Percentiles rank a stretch among this genome's conserved stretches.
These are phyloP conservation scores for Houttuynia cordata DNA, from an alignment of 164 flowering plant genomes.

Conservation along the genomic window DNA sequence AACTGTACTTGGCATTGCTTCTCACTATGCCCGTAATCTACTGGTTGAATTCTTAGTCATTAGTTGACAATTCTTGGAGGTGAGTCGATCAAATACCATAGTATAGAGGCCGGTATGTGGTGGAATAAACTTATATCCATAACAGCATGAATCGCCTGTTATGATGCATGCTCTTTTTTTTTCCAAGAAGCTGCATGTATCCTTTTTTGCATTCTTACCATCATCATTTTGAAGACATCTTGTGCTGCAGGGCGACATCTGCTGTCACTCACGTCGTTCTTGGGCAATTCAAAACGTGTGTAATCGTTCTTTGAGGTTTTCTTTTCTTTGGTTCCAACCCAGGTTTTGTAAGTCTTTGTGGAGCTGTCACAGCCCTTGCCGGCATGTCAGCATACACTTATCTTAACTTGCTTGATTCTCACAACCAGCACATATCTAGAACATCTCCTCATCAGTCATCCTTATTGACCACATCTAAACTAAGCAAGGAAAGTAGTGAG, in stretches of 20 bases:
- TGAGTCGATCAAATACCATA: neutral
- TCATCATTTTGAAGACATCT: too few relatives aligned
- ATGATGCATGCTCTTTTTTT: neutral
- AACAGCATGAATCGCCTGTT: neutral
- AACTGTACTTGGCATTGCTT: neutral
- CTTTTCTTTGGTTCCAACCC: conserved; percentile 76
- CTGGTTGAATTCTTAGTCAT: too few relatives aligned
- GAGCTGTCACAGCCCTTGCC: conserved; percentile 68
- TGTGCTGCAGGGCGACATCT: conserved; percentile 70
- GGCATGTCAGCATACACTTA: conserved; percentile 86
- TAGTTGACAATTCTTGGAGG: too few relatives aligned
- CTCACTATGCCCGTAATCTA: neutral
- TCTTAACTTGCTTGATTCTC: conserved; percentile 39
- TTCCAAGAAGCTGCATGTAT: neutral
- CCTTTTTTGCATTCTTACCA: neutral
- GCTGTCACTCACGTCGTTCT: conserved; percentile 88
- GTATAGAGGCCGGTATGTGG: neutral
- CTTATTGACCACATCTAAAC: conserved; percentile 40
- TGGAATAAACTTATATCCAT: neutral
- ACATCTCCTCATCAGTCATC: conserved; percentile 31
- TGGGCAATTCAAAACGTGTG: conserved; percentile 98
- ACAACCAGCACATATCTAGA: conserved; percentile 24
- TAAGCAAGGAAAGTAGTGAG: conserved; percentile 55
- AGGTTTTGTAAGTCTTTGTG: conserved; percentile 60
- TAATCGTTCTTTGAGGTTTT: conserved; percentile 73